A percentile compares a stretch with the other conserved stretches of the same genome.
Evolutionary conservation across 306 rosid genomes (phyloP).

Genomic region (Gynostemma pentaphyllum): DNA sequence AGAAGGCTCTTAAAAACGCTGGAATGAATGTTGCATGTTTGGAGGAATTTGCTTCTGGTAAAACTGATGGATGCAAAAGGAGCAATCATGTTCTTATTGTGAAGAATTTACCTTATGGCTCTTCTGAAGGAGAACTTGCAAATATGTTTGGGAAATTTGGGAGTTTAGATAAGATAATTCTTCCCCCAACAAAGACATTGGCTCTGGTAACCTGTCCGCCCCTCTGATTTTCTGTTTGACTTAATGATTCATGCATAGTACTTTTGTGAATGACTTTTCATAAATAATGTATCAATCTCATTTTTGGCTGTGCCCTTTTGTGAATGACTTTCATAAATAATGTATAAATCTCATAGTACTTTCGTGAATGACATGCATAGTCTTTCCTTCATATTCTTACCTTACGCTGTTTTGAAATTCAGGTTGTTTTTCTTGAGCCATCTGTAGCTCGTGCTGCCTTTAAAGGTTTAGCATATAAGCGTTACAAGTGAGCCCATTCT

Average conservation of each 20-base stretch:
- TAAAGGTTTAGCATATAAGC: conserved; percentile 80
- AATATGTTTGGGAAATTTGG: conserved; percentile 81
- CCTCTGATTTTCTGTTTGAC: no score
- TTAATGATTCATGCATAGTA: neutral
- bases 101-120: conserved; percentile 87
- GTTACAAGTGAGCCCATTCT: conserved; percentile 53
- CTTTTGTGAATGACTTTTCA: neutral
- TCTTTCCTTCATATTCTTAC: neutral
- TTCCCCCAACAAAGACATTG: conserved; percentile 75
- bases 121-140: conserved; percentile 69
- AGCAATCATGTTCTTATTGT: conserved; percentile 79
- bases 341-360: neutral
- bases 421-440: conserved; percentile 85
- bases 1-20: conserved; percentile 63
- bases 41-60: conserved; percentile 56
- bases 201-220: conserved; percentile 98
- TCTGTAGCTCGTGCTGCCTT: conserved; percentile 72
- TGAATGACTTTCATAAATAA: neutral
- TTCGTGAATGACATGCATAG: neutral
- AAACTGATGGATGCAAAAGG: conserved; percentile 61
- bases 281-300: no score
- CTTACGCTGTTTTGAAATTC: conserved; percentile 23
- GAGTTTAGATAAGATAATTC: conserved; percentile 73
- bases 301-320: no score
- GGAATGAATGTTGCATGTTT: conserved; percentile 70